Evolutionary conservation across 164 flowering plant species (phyloP), one percentile per base, ranked within the genome.

Genomic region (Vitis rotundifolia): DNA sequence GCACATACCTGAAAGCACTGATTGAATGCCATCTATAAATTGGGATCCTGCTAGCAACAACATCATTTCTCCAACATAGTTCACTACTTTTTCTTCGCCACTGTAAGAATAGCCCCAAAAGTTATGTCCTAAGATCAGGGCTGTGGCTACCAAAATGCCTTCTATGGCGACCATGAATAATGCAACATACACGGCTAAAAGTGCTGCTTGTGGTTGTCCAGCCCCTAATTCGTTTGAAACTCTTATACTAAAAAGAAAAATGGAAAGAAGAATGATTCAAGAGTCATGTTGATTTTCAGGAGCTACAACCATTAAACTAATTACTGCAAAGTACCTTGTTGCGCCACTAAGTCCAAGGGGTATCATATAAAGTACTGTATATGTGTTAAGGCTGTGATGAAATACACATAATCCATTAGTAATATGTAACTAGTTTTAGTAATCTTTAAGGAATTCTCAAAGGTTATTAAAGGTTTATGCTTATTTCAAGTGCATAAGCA

Each of bases 141-240:
- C 62, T n/a, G 57, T 11, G 50, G 66, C 78, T n/a, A 59, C 76
- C 8, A 75, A 16, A 13, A 67, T 29, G 58, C 79, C 78, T 49
- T 75, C 81, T 15, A 59, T 28, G 15, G 50, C 49, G 49, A 71
- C 81, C 76, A 77, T 51, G 31, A n/a, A 10, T 15, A 70, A 1
- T 11, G 72, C 78, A 11, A 75, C 75, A 6, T 66, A 50, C 8
- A 72, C 66, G 18, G 83, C 82, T 19, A 76, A 28, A 16, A 64
- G 66, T 2, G 86, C 84, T 3, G 65, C 74, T 53, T 26, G 59
- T 26, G 85, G 76, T 19, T 63, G 53, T 11, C 83, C 79, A 8
- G 81, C 88, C 1, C 88, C 88, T 22, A 82, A 49, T 67, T 80
- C 84, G 60, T 84, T 82, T 13, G 87, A 82, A 9, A 80, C 82